phyloP scores from a whole-genome alignment of 306 rosid species.

The Crataegus laevigata region DNA sequence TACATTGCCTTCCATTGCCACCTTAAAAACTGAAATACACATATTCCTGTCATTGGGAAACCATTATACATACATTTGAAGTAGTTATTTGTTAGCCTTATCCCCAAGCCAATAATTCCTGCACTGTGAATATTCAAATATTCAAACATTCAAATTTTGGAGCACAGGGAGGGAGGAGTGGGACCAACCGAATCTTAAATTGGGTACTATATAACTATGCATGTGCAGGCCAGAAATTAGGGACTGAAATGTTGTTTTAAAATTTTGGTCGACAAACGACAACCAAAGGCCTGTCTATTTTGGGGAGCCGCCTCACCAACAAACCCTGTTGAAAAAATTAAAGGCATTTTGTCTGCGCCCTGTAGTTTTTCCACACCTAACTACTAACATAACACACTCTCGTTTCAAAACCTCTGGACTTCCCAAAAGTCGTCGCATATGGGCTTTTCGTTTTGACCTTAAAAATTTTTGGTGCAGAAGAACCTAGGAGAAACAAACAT shows the following conservation, averaged over 20 bases:
- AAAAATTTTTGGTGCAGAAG: background rate
- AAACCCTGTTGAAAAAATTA: conserved; percentile 28
- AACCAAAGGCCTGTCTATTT: background rate
- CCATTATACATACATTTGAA: background rate
- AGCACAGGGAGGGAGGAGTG: background rate
- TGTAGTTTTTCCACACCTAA: conserved; percentile 3
- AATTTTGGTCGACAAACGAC: conserved; percentile 2
- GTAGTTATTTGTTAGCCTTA: background rate
- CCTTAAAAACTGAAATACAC: background rate
- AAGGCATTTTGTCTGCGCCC: background rate
- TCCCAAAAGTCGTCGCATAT: background rate
- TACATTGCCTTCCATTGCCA: background rate
- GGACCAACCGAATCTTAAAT: conserved; percentile 10
- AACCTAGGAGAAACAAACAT: background rate
- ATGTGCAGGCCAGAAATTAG: background rate
- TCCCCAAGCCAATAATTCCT: background rate
- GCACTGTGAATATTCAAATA: conserved; percentile 1
- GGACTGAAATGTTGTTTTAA: background rate
- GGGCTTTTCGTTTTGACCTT: background rate
- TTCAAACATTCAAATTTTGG: background rate
- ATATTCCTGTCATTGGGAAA: background rate
- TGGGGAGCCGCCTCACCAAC: conserved; percentile 25
- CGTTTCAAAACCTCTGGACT: background rate
- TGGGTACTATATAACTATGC: background rate
- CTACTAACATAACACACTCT: background rate